Percentiles rank a stretch among this genome's conserved stretches.
phyloP scores from a whole-genome alignment of 192 early-diverging fungal species.

The Coemansia sp. region DNA sequence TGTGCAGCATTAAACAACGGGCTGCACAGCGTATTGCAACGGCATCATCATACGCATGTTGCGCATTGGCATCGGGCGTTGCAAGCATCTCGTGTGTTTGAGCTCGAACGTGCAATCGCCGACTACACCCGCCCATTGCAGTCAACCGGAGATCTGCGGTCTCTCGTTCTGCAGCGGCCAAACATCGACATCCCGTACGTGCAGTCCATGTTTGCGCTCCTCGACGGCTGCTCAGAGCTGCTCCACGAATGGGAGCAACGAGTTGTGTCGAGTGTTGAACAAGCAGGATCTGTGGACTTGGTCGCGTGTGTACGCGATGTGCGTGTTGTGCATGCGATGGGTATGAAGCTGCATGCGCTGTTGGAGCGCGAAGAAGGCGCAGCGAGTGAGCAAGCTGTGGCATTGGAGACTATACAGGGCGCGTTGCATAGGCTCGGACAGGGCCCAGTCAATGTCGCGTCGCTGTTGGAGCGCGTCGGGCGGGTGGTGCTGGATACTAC shows the following conservation, averaged over 20 bases:
- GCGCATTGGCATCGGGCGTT: constrained; percentile 37
- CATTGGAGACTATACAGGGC: constrained; percentile 33
- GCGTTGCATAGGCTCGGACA: not conserved
- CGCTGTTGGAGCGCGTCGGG: not conserved
- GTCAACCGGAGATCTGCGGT: constrained; percentile 12
- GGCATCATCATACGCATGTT: not conserved
- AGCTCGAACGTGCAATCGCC: constrained; percentile 24
- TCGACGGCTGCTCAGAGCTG: constrained; percentile 25
- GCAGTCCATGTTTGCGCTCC: constrained; percentile 28
- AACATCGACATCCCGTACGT: constrained; percentile 23
- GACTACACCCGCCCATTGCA: not conserved
- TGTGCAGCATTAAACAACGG: constrained; percentile 20
- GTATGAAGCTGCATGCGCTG: constrained; percentile 14
- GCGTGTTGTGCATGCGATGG: constrained; percentile 14
- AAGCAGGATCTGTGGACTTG: not conserved
- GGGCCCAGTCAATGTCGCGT: not conserved
- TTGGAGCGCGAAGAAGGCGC: constrained; percentile 9
- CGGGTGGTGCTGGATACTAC: constrained; percentile 36
- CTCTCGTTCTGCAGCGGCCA: constrained; percentile 38
- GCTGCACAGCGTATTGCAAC: constrained; percentile 18
- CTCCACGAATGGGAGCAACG: constrained; percentile 20
- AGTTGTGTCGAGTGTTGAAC: not conserved
- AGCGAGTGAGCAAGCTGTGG: constrained; percentile 45
- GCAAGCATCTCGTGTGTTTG: constrained; percentile 22
- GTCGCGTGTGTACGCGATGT: constrained; percentile 9